Base-by-base conservation (phyloP, 148 eudicot genomes). In the Nepenthes gracilis region DNA sequence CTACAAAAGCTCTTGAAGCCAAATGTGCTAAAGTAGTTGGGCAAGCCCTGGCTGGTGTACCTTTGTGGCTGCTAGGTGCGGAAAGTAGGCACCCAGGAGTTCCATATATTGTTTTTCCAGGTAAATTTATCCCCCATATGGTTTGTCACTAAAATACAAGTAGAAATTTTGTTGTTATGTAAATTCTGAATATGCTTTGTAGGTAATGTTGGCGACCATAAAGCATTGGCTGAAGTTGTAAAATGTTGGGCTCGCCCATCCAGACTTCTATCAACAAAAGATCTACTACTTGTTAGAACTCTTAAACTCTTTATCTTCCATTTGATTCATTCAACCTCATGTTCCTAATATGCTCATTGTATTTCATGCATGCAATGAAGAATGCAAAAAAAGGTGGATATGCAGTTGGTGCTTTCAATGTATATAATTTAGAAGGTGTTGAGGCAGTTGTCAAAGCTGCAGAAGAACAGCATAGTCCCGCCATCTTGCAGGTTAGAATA, bases 361-460 rank as follows among this genome's bases (percentile, higher is more conserved):
- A 55, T 68, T 58, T 55, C 43, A 60, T 23, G 32, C 72, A 60
- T 9, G 37, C 36, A 62, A 33, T 78, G 57, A 52, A 93, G 99
- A 80, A 80, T 72, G 99, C 99, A 36, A 88, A 93, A 76, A 86
- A 75, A 60, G 92, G 85, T 49, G 89, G 89, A 57, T 93, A 93
- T 75, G 99, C 99, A 65, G 79, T 93, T 73, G 99, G 99, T 71
- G 96, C 99, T 56, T 93, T 93, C 79, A 93, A 93, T 67, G 92
- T 93, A 35, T 93, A 93, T 54, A 93, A 93, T 69, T 73, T 93
- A 63, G 99, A 93, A 84, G 99, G 99, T 63, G 80, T 86, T 69
- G 87, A 87, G 70, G 95, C 99, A 62, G 97, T 93, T 76, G 78
- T 93, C 74, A 77, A 85, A 70, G 96, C 99, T 50, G 99, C 99